Evolutionary conservation across 176 grass and related monocot genomes (phyloP).

Genomic region (Cenchrus fungigraminus): DNA sequence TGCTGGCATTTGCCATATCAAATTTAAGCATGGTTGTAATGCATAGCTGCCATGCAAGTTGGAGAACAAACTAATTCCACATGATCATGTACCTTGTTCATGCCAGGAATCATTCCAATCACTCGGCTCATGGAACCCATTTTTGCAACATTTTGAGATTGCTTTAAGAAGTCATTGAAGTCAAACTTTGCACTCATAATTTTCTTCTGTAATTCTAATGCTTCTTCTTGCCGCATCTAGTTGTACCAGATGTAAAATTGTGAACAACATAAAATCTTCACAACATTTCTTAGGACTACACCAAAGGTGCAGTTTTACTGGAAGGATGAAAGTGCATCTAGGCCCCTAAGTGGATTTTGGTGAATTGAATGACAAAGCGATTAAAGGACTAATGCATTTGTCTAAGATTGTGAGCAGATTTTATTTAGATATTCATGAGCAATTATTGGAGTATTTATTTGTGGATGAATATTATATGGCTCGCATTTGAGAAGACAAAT

Average conservation of each 20-base stretch:
- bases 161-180: conserved; percentile 96
- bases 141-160: conserved; percentile 88
- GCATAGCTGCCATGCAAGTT: conserved; percentile 3
- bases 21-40: conserved; percentile 15
- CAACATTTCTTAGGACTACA: conserved; percentile 11
- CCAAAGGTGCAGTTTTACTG: not conserved
- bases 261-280: conserved; percentile 2
- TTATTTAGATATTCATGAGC: no score
- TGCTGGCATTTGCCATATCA: not conserved
- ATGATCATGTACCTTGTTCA: conserved; percentile 58
- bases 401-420: no score
- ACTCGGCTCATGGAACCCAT: conserved; percentile 78
- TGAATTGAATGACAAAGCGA: no score
- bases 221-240: conserved; percentile 90
- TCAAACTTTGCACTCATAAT: conserved; percentile 97
- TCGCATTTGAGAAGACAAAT: no score
- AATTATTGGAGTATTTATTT: no score
- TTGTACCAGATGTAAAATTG: conserved; percentile 30
- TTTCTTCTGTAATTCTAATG: conserved; percentile 90
- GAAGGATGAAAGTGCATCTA: conserved; percentile 81
- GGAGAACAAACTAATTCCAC: conserved; percentile 8
- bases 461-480: no score
- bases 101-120: conserved; percentile 66
- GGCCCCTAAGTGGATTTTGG: no score
- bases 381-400: no score